Evolutionary conservation across 2,329 filamentous ascomycete species (phyloP), one percentile per base, ranked within the genome.

Genomic region (Dactylella cylindrospora): DNA sequence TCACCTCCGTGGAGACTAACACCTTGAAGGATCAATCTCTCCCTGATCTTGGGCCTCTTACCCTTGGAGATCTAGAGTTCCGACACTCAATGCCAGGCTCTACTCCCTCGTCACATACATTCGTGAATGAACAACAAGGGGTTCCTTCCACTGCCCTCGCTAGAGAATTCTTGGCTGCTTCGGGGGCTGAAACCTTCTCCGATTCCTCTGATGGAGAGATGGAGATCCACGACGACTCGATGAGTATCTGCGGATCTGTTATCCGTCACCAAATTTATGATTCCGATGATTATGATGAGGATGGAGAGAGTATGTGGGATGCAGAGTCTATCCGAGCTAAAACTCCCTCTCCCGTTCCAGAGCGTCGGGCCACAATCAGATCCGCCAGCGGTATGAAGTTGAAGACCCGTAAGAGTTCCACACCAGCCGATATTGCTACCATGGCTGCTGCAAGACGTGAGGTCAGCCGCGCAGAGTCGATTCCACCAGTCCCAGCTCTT

Each of bases 371-470:
- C 3, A 96, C 91, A 0, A 90, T 97, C 74, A 93, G 91, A 72
- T 73, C 75, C 1, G 86, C 90, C 6, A 84, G 86, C 17, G 88
- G 89, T 5, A 88, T 88, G 8, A 89, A 84, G 72, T 79, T 97
- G 32, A 96, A 95, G 77, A 93, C 90, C 0, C 82, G 91, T 26
- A 83, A 89, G 12, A 96, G 91, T 1, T 83, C 89, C 31, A 95
- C 90, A 0, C 90, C 90, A 1, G 84, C 88, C 1, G 91, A 97
- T 72, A 75, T 91, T 43, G 77, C 83, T 52, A 80, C 86, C 3
- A 95, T 97, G 89, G 85, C 89, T 33, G 88, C 91, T 67, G 83
- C 87, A 67, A 84, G 91, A 66, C 83, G 90, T 62, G 83, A 90
- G 69, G 87, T 95, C 66, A 95, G 90, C 74, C 83, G 84, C 32